Base-by-base conservation (phyloP, 495 filamentous ascomycete species). In the Collariella sp. region DNA sequence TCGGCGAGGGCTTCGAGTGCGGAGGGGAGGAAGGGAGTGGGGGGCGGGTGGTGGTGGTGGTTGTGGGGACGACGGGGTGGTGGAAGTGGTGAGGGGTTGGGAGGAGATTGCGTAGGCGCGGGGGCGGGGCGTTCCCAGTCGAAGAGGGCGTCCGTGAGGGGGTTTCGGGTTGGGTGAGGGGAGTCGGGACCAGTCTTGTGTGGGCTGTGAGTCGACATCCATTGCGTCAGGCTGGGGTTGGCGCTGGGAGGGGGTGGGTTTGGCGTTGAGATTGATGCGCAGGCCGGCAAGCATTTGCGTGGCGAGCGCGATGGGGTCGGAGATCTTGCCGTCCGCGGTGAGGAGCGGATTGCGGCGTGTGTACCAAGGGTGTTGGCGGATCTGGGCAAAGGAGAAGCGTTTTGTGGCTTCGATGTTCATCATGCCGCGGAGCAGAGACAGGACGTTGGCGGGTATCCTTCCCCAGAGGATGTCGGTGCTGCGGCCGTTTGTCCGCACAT, bases 341-440 rank as follows among this genome's bases (percentile, higher is more conserved):
- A 97, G 78, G 62, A 86, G 83, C 35, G 78, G 80, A 64, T 97
- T 97, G 33, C 73, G 78, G 46, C 89, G 81, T 2, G 89, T 95
- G 62, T 89, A 96, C 93, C 93, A 99, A 31, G 90, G 93, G 70
- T 99, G 94, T 48, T 86, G 81, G 40, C 89, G 84, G 51, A 99
- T 86, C 56, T 93, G 88, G 46, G 87, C 80, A 55, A 97, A 82
- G 3, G 83, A 85, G 70, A 95, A 96, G n/a, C 93, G 83, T 38
- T 75, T 78, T 16, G 61, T 69, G 3, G 88, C 75, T 38, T 94
- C 83, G 48, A 96, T 76, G 50, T 80, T 89, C 78, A 99, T 83
- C 87, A 99, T 97, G 48, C 91, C 93, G 44, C 91, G 80, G 24
- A 99, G 77, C 19, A 99, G 74, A n/a, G 89, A 95, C 39, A 91